Conservation (phyloP, 805 yeast species). For the Ogataea trehaloabstinens region DNA sequence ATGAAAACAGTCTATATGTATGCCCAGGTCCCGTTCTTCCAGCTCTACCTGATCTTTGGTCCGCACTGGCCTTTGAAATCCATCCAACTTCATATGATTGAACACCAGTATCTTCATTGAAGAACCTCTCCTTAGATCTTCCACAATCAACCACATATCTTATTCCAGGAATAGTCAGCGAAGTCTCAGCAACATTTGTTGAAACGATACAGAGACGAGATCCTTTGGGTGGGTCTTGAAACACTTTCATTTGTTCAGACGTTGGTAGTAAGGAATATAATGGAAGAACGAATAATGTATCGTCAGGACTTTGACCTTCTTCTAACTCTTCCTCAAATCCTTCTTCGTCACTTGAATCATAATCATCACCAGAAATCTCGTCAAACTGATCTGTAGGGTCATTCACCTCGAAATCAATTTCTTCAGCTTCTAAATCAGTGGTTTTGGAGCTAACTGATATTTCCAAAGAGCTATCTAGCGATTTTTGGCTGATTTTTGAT, state of each 20-base stretch:
- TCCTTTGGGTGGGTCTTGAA: conserved; percentile 80
- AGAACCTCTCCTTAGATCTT: conserved; percentile 83
- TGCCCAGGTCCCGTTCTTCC: conserved; percentile 99
- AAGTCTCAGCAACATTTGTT: conserved; percentile 97
- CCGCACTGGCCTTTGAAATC: conserved; percentile 94
- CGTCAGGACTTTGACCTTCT: conserved; percentile 65
- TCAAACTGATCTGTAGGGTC: conserved; percentile 40
- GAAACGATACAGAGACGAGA: conserved; percentile 90
- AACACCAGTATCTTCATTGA: conserved; percentile 79
- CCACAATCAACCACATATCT: conserved; percentile 96
- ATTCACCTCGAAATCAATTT: conserved; percentile 60
- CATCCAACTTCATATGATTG: conserved; percentile 90
- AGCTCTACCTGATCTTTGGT: conserved; percentile 94
- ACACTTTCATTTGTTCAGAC: conserved; percentile 89
- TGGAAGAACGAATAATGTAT: conserved; percentile 88
- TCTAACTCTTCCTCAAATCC: conserved; percentile 72
- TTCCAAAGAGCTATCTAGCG: conserved; percentile 35
- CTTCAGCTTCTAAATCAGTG: conserved; percentile 83
- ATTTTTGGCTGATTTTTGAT: conserved; percentile 30
- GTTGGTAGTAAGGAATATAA: conserved; percentile 93
- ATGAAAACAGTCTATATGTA: conserved; percentile 86
- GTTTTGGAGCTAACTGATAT: conserved; percentile 55
- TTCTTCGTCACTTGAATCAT: conserved; percentile 51
- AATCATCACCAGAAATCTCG: conserved; percentile 43
- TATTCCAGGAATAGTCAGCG: conserved; percentile 93